Base-by-base conservation (phyloP, 371 early-diverging fungal species). In the Mortierella sp. region DNA sequence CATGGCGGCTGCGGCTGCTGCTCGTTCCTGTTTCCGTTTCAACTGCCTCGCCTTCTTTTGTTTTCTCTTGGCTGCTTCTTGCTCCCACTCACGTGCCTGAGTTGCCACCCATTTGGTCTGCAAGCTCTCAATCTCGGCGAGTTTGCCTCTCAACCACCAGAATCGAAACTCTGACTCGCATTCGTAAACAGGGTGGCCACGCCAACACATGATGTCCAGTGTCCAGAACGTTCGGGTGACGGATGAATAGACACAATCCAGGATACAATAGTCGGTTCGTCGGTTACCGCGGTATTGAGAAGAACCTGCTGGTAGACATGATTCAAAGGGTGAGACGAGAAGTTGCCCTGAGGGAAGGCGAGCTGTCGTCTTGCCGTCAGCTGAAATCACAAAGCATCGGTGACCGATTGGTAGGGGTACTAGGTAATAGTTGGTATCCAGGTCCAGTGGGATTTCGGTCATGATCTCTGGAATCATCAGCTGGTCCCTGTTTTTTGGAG, bases 121-220 rank as follows among this genome's bases (percentile, higher is more conserved):
- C 0, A 84, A 59, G 24, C 40, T 46, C 45, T 86, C 85, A 55
- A 87, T 70, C 54, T 87, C 88, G 28, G 71, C 79, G 2, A 87
- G 51, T 43, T 84, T 85, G 49, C 86, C 82, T 39, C 83, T 77
- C 8, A 88, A 64, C 89, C 89, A 89, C 78, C 84, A 89, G 52
- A 86, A 86, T 79, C 88, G 76, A 57, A 89, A 89, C 39, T 83
- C 83, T 0, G 88, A 86, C 60, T 89, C 89, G 57, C 89, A 89
- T 53, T 89, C 85, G 51, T 82, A 82, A 0, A 86, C 81, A n/a
- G 88, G 78, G 43, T 88, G 85, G 0, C 86, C 88, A 47, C 85
- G 80, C 89, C 89, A 89, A 47, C 86, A 86, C 87, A 89, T 83
- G 19, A 88, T 78, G 60, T 89, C 89, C 28, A 89, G 47, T 1